A percentile compares a stretch with the other conserved stretches of the same genome.
These are phyloP conservation scores for Trametes hirsuta DNA, from an alignment of 1,284 basidiomycete species.

Conservation along the genomic window DNA sequence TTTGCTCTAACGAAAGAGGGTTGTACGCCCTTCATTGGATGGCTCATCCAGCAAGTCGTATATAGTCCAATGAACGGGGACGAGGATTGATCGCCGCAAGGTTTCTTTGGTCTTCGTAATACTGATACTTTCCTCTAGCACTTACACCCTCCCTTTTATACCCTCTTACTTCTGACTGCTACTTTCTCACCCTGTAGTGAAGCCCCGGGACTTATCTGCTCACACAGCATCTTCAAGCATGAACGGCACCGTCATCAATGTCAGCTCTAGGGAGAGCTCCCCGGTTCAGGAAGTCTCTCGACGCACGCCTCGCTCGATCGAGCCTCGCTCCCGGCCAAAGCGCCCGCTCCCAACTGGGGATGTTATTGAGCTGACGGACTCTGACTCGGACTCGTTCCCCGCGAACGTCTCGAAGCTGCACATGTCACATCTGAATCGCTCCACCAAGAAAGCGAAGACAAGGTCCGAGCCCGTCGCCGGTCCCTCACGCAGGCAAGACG, in stretches of 20 bases:
- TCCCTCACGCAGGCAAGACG: conserved; percentile 4
- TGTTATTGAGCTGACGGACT: conserved; percentile 29
- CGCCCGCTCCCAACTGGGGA: conserved; percentile 7
- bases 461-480: conserved; percentile 4
- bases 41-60: too few species aligned
- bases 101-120: too few species aligned
- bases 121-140: too few species aligned
- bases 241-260: neutral
- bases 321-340: neutral
- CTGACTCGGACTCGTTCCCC: conserved; percentile 12
- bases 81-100: too few species aligned
- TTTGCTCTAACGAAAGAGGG: too few species aligned
- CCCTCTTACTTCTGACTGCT: too few species aligned
- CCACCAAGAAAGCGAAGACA: neutral
- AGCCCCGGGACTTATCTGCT: too few species aligned
- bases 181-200: too few species aligned
- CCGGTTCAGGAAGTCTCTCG: neutral
- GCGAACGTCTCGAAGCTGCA: conserved; percentile 6
- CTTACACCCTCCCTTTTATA: too few species aligned
- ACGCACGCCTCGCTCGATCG: neutral
- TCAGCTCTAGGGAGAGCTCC: conserved; percentile 9
- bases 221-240: too few species aligned
- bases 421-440: neutral
- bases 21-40: too few species aligned
- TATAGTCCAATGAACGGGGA: too few species aligned